A percentile compares a stretch with the other conserved stretches of the same genome.
These are phyloP conservation scores for Fusarium tjaetaba DNA, from an alignment of 2,329 filamentous ascomycete genomes.

Conservation along the genomic window DNA sequence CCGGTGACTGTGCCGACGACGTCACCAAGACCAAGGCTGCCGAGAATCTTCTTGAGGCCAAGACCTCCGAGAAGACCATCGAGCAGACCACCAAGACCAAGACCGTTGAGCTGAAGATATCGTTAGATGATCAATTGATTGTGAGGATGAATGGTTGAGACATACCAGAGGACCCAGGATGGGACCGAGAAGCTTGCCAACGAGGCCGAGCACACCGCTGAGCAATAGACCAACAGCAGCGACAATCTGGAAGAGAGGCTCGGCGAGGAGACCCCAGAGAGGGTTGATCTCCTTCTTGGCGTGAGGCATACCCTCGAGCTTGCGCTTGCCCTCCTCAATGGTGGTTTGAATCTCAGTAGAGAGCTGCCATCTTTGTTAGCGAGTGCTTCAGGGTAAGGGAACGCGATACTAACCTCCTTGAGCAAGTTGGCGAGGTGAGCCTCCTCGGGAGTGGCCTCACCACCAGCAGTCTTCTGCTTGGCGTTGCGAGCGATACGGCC, in stretches of 20 bases:
- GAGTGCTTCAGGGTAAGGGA: neutral
- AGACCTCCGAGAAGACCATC: conserved; percentile 81
- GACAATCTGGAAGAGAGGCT: conserved; percentile 92
- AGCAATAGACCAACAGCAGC: conserved; percentile 87
- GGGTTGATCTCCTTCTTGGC: conserved; percentile 96
- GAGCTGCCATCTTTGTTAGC: conserved; percentile 57
- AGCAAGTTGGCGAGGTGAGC: conserved; percentile 84
- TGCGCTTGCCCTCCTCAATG: conserved; percentile 88
- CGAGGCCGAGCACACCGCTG: conserved; percentile 83
- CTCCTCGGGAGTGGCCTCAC: conserved; percentile 76
- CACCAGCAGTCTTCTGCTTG: conserved; percentile 79
- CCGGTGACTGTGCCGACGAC: conserved; percentile 56
- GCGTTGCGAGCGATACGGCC: conserved; percentile 86
- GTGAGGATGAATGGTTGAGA: neutral
- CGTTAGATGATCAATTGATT: conserved; percentile 27
- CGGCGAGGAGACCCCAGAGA: conserved; percentile 82
- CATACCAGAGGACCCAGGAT: conserved; percentile 30
- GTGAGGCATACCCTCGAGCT: conserved; percentile 90
- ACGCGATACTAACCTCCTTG: conserved; percentile 68
- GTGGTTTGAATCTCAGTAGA: conserved; percentile 82
- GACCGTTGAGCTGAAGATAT: conserved; percentile 67
- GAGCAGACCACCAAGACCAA: conserved; percentile 84
- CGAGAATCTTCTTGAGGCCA: conserved; percentile 79
- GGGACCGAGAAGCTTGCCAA: conserved; percentile 72
- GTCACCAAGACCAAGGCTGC: conserved; percentile 73